phyloP scores from a whole-genome alignment of 2,329 filamentous ascomycete genomes.

The Aaosphaeria pasadenensis region DNA sequence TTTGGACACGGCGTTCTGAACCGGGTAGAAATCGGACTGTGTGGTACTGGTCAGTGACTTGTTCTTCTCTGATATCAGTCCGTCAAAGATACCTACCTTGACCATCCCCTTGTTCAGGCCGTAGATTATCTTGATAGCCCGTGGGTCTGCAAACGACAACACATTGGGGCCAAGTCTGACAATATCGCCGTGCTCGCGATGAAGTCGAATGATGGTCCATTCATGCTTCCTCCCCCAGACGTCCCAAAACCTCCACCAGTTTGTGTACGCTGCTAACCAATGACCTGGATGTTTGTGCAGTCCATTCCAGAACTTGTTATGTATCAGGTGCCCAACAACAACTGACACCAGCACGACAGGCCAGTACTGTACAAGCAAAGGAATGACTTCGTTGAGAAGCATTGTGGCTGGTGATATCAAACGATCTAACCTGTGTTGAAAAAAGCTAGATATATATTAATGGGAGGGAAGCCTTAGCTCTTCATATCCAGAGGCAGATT shows the following conservation, averaged over 20 bases:
- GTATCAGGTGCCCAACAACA: conserved; percentile 34
- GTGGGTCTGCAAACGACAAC: conserved; percentile 71
- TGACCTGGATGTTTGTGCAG: conserved; percentile 72
- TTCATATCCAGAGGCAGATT: not conserved
- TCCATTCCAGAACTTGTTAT: conserved; percentile 52
- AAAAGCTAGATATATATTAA: conserved; percentile 6
- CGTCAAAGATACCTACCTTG: conserved; percentile 55
- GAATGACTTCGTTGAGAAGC: conserved; percentile 35
- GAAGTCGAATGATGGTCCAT: conserved; percentile 64
- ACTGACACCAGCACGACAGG: conserved; percentile 33
- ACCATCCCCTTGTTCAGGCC: conserved; percentile 77
- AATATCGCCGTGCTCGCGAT: conserved; percentile 69
- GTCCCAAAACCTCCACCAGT: conserved; percentile 74
- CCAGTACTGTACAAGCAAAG: conserved; percentile 41
- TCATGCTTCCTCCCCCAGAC: conserved; percentile 65
- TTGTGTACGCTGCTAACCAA: conserved; percentile 63
- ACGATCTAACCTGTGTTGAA: conserved; percentile 10
- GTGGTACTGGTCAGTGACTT: not conserved
- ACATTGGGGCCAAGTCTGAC: conserved; percentile 73
- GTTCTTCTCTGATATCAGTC: not conserved
- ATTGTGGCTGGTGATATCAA: conserved; percentile 16
- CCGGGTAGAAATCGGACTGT: conserved; percentile 76
- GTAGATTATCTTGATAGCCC: conserved; percentile 73
- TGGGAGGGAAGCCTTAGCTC: conserved; percentile 1
- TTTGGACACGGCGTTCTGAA: conserved; percentile 70